These are phyloP conservation scores for Eucalyptus urophylla DNA, from an alignment of 345 rosid genomes.

Conservation along the genomic window DNA sequence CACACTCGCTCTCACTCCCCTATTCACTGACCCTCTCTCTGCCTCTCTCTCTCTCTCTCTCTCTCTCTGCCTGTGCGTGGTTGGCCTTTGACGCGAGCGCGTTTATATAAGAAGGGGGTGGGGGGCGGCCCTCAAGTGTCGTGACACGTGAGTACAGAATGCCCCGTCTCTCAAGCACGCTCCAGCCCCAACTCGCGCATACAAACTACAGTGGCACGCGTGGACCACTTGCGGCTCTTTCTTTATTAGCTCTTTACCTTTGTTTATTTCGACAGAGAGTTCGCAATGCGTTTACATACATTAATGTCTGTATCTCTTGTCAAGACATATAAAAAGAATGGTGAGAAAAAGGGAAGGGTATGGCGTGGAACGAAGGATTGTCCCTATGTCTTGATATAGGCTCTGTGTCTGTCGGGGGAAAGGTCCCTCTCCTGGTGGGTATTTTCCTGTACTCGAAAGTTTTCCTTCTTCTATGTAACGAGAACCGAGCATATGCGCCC, in stretches of 20 bases:
- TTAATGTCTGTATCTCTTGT: neutral
- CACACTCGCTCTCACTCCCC: neutral
- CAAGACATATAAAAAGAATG: neutral
- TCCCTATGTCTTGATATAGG: neutral
- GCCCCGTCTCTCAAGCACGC: neutral
- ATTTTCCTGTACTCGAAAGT: neutral
- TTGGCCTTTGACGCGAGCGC: neutral
- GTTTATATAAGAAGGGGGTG: neutral
- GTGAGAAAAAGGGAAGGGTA: neutral
- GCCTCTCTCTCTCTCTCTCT: neutral
- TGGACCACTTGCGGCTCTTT: neutral
- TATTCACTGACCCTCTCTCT: neutral
- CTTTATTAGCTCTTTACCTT: neutral
- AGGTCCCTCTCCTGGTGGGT: neutral
- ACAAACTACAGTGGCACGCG: neutral
- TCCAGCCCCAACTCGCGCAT: neutral
- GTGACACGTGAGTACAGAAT: neutral
- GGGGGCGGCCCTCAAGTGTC: neutral
- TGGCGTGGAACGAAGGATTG: neutral
- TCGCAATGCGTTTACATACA: neutral
- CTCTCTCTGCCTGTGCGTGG: neutral
- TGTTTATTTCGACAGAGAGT: neutral
- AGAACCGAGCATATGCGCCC: neutral
- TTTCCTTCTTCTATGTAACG: neutral
- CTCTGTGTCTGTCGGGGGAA: neutral